Evolutionary conservation across 331 rosid genomes (phyloP).

Genomic region (Quercus phellos): DNA sequence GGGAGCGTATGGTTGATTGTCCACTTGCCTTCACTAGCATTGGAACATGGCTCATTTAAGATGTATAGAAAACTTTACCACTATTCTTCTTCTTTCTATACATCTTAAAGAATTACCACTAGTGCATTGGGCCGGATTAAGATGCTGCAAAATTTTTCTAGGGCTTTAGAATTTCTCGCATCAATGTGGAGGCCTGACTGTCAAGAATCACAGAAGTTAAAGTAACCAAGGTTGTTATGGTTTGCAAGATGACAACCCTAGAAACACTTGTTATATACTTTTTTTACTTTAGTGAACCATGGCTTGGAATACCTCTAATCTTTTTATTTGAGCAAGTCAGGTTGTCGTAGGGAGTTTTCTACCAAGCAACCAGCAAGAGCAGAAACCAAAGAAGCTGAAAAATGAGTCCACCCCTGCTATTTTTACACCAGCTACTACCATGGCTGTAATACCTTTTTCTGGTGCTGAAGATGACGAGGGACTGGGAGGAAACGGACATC

Average conservation of each 20-base stretch:
- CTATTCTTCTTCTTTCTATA: too few species aligned
- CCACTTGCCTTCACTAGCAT: neutral
- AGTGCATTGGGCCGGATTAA: neutral
- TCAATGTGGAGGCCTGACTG: neutral
- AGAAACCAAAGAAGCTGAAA: constrained; percentile 52
- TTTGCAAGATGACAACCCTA: neutral
- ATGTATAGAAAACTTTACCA: neutral
- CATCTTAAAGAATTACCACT: neutral
- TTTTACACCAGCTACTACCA: constrained; percentile 23
- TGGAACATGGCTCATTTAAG: neutral
- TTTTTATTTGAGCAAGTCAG: constrained; percentile 27
- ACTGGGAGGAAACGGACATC: constrained; percentile 42
- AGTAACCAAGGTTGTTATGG: neutral
- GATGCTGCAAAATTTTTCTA: neutral
- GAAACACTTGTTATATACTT: neutral
- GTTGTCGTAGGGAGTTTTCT: constrained; percentile 87
- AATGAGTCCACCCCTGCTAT: constrained; percentile 23
- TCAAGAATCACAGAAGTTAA: neutral
- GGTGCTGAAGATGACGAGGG: constrained; percentile 53
- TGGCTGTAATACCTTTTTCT: constrained; percentile 34
- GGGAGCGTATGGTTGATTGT: neutral
- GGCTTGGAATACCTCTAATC: neutral
- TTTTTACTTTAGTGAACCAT: neutral
- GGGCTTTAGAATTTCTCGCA: neutral
- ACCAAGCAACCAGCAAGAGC: constrained; percentile 62